Evolutionary conservation across 441 rosid genomes (phyloP).

Genomic region (Biscutella laevigata): DNA sequence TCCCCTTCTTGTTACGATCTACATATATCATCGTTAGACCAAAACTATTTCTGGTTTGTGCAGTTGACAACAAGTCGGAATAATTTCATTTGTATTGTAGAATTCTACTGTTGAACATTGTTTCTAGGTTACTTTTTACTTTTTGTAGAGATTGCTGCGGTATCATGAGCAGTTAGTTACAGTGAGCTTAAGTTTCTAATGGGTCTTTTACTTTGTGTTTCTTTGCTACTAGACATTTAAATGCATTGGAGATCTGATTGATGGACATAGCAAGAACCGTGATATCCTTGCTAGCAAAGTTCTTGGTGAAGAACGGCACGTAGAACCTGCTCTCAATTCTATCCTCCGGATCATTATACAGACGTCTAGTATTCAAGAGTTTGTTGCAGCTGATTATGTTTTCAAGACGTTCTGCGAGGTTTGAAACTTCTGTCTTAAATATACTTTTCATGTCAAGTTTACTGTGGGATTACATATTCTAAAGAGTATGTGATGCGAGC

Average conservation of each 20-base stretch:
- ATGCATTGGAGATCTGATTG: slow-evolving; percentile 76
- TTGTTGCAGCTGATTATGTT: slow-evolving; percentile 82
- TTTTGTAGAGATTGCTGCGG: neutral
- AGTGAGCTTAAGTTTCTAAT: neutral
- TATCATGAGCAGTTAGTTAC: slow-evolving; percentile 2
- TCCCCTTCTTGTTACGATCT: neutral
- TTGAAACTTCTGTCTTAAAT: slow-evolving; percentile 20
- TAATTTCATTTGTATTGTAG: neutral
- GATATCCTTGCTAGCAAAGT: slow-evolving; percentile 80
- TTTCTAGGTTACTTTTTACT: neutral
- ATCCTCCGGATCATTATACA: slow-evolving; percentile 81
- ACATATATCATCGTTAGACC: neutral
- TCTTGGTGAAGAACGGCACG: slow-evolving; percentile 87
- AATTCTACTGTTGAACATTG: slow-evolving; percentile 5
- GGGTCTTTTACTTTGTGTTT: slow-evolving; percentile 16
- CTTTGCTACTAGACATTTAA: slow-evolving; percentile 56
- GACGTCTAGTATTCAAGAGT: slow-evolving; percentile 83
- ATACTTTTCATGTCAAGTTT: neutral
- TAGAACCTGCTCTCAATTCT: slow-evolving; percentile 86
- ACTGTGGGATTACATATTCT: slow-evolving; percentile 5
- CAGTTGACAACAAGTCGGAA: neutral
- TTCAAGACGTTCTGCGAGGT: slow-evolving; percentile 93
- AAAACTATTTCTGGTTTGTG: neutral
- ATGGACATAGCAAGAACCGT: slow-evolving; percentile 67
- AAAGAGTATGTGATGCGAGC: slow-evolving; percentile 1